A percentile compares a stretch with the other conserved stretches of the same genome.
phyloP scores from a whole-genome alignment of 495 filamentous ascomycete species.

The Astrothelium macrocarpum region DNA sequence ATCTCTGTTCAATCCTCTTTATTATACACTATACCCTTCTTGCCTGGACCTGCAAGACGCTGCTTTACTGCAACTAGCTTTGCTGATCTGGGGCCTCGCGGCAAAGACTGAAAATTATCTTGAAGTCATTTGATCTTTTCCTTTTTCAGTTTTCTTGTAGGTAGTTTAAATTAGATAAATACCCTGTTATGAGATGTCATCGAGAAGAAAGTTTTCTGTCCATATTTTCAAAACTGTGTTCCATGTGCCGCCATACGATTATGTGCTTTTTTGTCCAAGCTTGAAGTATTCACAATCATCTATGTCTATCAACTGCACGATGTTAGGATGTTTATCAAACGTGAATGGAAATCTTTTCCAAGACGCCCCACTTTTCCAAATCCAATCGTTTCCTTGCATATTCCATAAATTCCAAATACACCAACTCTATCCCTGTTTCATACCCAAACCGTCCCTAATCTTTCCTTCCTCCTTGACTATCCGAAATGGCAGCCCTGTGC shows the following conservation, averaged over 20 bases:
- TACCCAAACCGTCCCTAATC: conserved; percentile 34
- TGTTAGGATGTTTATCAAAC: too few relatives aligned
- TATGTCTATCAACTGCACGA: too few relatives aligned
- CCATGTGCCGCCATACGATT: not conserved
- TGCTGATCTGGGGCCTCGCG: not conserved
- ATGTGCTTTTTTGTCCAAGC: too few relatives aligned
- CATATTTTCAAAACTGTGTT: too few relatives aligned
- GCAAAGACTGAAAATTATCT: not conserved
- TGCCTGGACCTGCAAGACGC: conserved; percentile 4
- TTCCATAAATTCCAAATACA: too few relatives aligned
- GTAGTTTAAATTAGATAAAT: conserved; percentile 2
- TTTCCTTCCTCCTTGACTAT: conserved; percentile 57
- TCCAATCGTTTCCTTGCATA: not conserved
- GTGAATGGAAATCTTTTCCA: too few relatives aligned
- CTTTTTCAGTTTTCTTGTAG: not conserved
- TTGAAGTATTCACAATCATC: too few relatives aligned
- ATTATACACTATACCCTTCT: not conserved
- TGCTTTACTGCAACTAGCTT: not conserved
- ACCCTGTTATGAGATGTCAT: not conserved
- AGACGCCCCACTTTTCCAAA: not conserved
- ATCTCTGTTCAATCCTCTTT: not conserved
- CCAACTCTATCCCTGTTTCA: not conserved
- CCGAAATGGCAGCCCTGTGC: conserved; percentile 51
- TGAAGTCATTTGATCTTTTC: not conserved
- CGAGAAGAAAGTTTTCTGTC: not conserved